Evolutionary conservation across 441 rosid species (phyloP), one percentile per base, ranked within the genome.

Genomic region (Corymbia calophylla): DNA sequence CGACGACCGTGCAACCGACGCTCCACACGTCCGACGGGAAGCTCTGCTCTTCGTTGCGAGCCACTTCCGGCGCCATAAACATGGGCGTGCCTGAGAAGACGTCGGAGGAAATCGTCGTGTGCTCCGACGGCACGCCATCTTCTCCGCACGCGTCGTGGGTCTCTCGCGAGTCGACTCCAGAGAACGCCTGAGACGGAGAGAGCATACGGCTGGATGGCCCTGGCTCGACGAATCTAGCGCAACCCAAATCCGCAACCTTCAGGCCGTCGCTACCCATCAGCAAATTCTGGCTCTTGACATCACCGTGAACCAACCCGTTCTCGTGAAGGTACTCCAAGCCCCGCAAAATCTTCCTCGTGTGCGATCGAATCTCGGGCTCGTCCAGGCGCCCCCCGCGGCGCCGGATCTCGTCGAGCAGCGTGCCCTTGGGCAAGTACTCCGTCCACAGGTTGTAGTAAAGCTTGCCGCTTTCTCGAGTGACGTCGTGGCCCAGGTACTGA

Each of bases 1-100:
- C 99, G 81, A 97, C 90, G 90, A 96, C 89, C 77, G 93, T 90
- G 89, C 99, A 97, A 21, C 99, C 99, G 16, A 96, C 88, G 47
- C 98, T 96, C 99, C 99, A 97, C 17, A 97, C 91, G 85, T 97
- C 99, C 62, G 98, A 96, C 14, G 94, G 91, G 84, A 92, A 94
- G 47, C 95, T 96, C 92, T 96, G 98, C 21, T 94, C 96, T 89
- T 96, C 96, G 32, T 97, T 95, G 9, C 97, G 93, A 5, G 97
- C 98, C 35, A 96, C 99, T 93, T 98, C 99, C 84, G 99, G 99
- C 1, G 99, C 93, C 99, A 98, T 98, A 90, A 96, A 98, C 89
- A 95, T 95, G 92, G 99, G 99, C 53, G 99, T 98, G 77, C 99
- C 99, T 73, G 97, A 93, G 90, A 97, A 90, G n/a, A n/a, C 55